These are phyloP conservation scores for Cladosporium colombiae DNA, from an alignment of 2,329 filamentous ascomycete genomes.

Conservation along the genomic window DNA sequence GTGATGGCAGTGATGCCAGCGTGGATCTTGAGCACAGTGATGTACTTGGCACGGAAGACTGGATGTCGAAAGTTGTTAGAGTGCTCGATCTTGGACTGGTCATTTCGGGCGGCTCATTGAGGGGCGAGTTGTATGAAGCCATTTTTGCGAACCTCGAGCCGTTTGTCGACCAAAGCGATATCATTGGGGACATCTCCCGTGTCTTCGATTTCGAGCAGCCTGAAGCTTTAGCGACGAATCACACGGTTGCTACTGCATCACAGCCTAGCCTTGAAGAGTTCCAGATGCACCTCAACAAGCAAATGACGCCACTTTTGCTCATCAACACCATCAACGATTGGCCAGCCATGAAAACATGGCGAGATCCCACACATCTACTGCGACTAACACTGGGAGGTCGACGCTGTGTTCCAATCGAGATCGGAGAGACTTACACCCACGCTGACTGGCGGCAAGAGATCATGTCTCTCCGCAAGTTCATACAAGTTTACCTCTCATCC, in stretches of 20 bases:
- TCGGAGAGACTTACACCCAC: conserved; percentile 82
- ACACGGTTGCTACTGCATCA: conserved; percentile 19
- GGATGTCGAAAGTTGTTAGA: conserved; percentile 62
- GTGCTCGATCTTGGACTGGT: conserved; percentile 76
- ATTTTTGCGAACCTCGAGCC: conserved; percentile 55
- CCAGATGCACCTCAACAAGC: conserved; percentile 31
- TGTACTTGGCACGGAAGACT: conserved; percentile 32
- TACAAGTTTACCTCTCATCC: conserved; percentile 60
- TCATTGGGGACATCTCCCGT: neutral
- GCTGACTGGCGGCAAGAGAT: conserved; percentile 81
- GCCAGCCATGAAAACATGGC: conserved; percentile 81
- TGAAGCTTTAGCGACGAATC: conserved; percentile 13
- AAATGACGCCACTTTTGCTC: conserved; percentile 65
- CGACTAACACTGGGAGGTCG: conserved; percentile 72
- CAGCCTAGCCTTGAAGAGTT: conserved; percentile 29
- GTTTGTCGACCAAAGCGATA: conserved; percentile 19
- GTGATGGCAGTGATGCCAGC: neutral
- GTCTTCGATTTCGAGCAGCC: conserved; percentile 23
- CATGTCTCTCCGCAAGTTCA: conserved; percentile 71
- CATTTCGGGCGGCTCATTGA: conserved; percentile 65
- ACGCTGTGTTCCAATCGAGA: conserved; percentile 80
- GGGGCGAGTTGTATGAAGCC: conserved; percentile 50
- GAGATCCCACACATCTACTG: conserved; percentile 70
- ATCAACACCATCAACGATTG: conserved; percentile 66
- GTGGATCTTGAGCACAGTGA: neutral